Conservation (phyloP, 176 grass and related monocot species). For the Avena insularis region DNA sequence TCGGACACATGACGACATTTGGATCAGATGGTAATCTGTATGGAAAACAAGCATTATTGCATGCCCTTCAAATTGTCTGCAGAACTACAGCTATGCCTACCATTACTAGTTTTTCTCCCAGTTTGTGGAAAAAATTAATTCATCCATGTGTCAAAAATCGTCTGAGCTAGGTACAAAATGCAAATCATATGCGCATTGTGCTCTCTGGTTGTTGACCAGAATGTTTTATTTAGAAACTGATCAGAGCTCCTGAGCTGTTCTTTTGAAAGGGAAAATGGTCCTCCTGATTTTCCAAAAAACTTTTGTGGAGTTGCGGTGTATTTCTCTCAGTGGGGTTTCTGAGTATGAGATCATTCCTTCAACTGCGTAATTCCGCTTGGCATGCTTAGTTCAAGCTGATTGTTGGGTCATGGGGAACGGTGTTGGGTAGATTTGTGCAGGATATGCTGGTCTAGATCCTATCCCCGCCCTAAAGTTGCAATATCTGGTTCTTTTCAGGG, state of each 20-base stretch:
- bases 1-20: background rate
- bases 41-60: background rate
- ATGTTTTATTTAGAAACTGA: background rate
- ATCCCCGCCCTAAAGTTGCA: constrained; percentile 16
- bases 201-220: background rate
- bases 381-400: background rate
- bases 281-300: background rate
- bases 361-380: too few relatives aligned
- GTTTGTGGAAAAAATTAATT: background rate
- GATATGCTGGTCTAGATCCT: constrained; percentile 29
- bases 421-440: background rate
- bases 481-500: constrained; percentile 41
- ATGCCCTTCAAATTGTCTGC: background rate
- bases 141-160: background rate
- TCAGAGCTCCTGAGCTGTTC: background rate
- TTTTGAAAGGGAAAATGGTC: background rate
- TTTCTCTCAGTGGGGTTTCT: background rate
- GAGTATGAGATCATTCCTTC: background rate
- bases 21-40: background rate
- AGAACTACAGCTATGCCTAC: constrained; percentile 2
- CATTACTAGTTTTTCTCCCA: background rate
- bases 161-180: background rate
- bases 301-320: background rate
- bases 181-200: too few relatives aligned
- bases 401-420: background rate